Base-by-base conservation (phyloP, 768 basidiomycete genomes). In the Neoboletus brunneissimus region DNA sequence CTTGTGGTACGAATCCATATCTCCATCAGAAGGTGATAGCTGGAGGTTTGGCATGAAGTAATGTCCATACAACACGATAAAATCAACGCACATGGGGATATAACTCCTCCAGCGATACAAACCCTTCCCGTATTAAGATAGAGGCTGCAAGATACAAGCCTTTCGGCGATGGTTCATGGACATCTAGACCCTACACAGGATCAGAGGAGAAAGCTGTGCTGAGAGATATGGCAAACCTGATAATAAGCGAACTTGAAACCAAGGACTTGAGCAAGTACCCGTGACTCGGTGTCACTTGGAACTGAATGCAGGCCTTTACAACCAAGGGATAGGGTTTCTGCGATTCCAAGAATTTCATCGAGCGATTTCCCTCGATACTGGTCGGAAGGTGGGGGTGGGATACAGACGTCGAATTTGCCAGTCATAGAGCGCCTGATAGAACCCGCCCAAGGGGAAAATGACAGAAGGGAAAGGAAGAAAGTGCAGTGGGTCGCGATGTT, bases 211-310 rank as follows among this genome's bases (percentile, higher is more conserved):
- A 44, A 54, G 20, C 43, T 40, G 40, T 22, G 18, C 15, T 16
- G 35, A 11, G 41, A 37, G n/a, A 27, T 44, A 58, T 42, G 55
- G 64, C 81, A 47, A 60, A 94, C 95, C 75, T 95, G 88, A 72
- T 96, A 95, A 69, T 88, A 86, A 10, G 82, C 80, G 65, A 97
- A 96, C 72, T 99, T 99, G 81, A 98, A 98, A n/a, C 97, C 97
- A 22, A 99, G 76, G 8, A 98, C 90, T 74, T 99, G 94, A 15
- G 92, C 87, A 54, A 91, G 74, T 22, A 91, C 87, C 49, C 83
- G 79, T 25, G 86, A 77, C 49, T 82, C 76, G 27, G 67, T 66
- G 5, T 65, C 62, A 15, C 67, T 64, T 52, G 64, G 40, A 51
- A 51, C 25, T 63, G 55, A 16, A 45, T 38, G 23, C 52, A 60